Percentiles rank a stretch among this genome's conserved stretches.
These are phyloP conservation scores for Suillus paluster DNA, from an alignment of 768 basidiomycete genomes.

Conservation along the genomic window DNA sequence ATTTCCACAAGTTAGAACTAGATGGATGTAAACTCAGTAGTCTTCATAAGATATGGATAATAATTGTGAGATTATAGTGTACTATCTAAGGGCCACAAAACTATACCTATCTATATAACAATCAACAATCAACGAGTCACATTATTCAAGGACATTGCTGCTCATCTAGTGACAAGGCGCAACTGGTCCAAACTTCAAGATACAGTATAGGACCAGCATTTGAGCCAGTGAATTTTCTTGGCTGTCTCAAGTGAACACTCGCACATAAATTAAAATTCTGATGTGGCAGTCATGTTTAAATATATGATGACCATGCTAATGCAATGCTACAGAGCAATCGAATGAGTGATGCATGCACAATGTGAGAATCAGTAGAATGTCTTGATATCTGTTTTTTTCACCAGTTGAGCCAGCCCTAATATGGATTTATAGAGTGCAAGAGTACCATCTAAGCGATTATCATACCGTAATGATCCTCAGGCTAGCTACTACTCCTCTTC, in stretches of 20 bases:
- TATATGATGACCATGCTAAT: neutral
- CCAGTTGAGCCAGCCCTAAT: neutral
- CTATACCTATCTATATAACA: neutral
- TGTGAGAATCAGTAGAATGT: neutral
- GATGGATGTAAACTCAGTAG: too few relatives aligned
- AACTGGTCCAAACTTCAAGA: too few relatives aligned
- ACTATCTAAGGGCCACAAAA: neutral
- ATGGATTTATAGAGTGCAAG: neutral
- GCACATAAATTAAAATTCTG: neutral
- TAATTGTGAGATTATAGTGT: too few relatives aligned
- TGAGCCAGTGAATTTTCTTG: neutral
- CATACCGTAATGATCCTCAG: too few relatives aligned
- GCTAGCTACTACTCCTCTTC: too few relatives aligned
- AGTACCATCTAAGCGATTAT: neutral
- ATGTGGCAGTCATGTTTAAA: neutral
- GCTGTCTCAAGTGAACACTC: neutral
- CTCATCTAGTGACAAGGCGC: too few relatives aligned
- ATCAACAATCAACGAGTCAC: too few relatives aligned
- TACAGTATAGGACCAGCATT: neutral
- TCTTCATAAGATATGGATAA: too few relatives aligned
- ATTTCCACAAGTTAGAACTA: too few relatives aligned
- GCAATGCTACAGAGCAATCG: neutral
- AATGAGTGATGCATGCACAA: neutral
- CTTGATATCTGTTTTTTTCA: conserved; percentile 1
- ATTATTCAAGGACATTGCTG: too few relatives aligned